A percentile compares a stretch with the other conserved stretches of the same genome.
Evolutionary conservation across 371 early-diverging fungal species (phyloP).

Genomic region (Lichtheimia hyalospora): DNA sequence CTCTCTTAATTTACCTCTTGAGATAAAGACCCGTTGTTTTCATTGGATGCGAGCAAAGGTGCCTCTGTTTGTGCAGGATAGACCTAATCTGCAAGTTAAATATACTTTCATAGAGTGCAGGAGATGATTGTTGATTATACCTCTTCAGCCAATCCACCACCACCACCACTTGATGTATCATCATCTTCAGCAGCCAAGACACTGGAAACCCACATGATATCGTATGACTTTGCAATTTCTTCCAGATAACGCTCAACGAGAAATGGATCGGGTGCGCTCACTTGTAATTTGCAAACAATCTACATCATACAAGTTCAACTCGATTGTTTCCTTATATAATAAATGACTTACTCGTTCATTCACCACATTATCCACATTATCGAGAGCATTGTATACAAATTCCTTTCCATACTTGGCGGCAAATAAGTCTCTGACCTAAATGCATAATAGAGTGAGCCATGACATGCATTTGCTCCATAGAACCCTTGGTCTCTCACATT

Average conservation of each 20-base stretch:
- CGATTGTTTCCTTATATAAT: neutral
- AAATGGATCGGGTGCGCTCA: conserved; percentile 75
- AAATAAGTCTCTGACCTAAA: conserved; percentile 73
- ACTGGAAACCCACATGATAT: conserved; percentile 70
- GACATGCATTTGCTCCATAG: too few species aligned
- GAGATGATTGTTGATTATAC: neutral
- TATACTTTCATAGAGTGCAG: too few species aligned
- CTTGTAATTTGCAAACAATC: conserved; percentile 79
- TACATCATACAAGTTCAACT: conserved; percentile 19
- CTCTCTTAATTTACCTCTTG: too few species aligned
- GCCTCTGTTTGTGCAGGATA: too few species aligned
- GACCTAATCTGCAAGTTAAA: too few species aligned
- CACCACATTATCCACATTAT: conserved; percentile 73
- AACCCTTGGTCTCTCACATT: conserved; percentile 41
- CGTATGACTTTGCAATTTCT: conserved; percentile 84
- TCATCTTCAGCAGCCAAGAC: conserved; percentile 38
- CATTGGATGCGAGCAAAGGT: too few species aligned
- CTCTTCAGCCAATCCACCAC: conserved; percentile 19
- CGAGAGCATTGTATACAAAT: conserved; percentile 72
- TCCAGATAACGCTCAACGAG: conserved; percentile 86
- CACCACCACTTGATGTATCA: conserved; percentile 16
- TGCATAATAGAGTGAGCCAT: neutral
- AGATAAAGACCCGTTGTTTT: too few species aligned
- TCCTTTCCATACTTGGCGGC: conserved; percentile 84
- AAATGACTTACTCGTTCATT: conserved; percentile 64